Conservation (phyloP, 2,329 filamentous ascomycete genomes). For the Diaporthe velutina region DNA sequence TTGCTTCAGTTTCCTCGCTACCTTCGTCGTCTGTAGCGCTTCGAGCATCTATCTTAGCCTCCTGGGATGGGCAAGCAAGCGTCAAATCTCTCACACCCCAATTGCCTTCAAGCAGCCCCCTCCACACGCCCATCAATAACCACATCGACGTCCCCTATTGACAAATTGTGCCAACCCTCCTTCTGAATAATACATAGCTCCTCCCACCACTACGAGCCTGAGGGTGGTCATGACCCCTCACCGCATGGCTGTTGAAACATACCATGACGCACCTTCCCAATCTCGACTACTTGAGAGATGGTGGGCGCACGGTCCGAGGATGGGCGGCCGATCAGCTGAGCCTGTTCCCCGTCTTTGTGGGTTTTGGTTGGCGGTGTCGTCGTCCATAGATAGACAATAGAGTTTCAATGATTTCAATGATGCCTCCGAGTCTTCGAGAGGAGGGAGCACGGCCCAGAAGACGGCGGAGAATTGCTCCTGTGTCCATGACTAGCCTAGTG, state of each 20-base stretch:
- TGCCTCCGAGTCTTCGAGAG: background rate
- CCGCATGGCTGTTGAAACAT: slow-evolving; percentile 11
- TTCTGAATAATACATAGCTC: background rate
- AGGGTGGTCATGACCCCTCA: slow-evolving; percentile 9
- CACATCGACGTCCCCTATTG: background rate
- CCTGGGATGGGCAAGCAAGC: background rate
- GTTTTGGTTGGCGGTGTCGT: background rate
- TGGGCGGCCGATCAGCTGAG: slow-evolving; percentile 15
- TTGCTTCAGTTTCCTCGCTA: no score
- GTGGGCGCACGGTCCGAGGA: slow-evolving; percentile 8
- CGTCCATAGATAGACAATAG: background rate
- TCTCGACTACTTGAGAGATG: background rate
- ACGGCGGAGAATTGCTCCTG: background rate
- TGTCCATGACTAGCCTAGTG: background rate
- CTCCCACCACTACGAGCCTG: slow-evolving; percentile 1
- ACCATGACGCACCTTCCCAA: slow-evolving; percentile 16
- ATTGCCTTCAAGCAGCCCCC: background rate
- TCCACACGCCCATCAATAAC: background rate
- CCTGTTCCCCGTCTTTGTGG: background rate
- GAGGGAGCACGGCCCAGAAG: no score
- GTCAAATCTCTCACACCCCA: background rate
- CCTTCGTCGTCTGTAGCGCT: background rate
- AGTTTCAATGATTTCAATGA: slow-evolving; percentile 17
- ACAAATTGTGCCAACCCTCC: background rate
- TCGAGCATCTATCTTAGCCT: background rate